A percentile compares a stretch with the other conserved stretches of the same genome.
These are phyloP conservation scores for Lichtheimia ornata DNA, from an alignment of 371 early-diverging fungal genomes.

Conservation along the genomic window DNA sequence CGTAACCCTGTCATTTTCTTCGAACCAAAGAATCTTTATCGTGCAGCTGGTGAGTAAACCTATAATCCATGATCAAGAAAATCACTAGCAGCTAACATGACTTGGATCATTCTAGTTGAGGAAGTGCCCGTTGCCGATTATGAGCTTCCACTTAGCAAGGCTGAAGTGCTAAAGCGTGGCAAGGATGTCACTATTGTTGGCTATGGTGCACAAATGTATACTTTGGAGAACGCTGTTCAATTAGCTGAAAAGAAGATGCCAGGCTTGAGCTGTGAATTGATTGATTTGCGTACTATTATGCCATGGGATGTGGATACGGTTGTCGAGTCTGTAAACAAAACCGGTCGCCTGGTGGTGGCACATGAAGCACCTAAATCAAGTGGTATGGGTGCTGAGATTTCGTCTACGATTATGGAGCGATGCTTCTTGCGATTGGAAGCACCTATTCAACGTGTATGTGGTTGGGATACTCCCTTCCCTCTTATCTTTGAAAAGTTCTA, in stretches of 20 bases:
- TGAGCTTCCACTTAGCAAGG: slow-evolving; percentile 90
- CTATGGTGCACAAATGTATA: slow-evolving; percentile 94
- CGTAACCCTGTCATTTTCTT: slow-evolving; percentile 95
- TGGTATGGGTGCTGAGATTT: slow-evolving; percentile 96
- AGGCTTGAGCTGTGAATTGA: slow-evolving; percentile 90
- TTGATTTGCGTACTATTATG: slow-evolving; percentile 90
- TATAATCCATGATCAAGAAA: not conserved
- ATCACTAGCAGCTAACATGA: too few species aligned
- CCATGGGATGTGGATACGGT: slow-evolving; percentile 97
- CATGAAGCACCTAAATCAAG: slow-evolving; percentile 95
- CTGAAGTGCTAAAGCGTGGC: slow-evolving; percentile 89
- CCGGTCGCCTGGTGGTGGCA: slow-evolving; percentile 91
- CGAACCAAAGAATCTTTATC: slow-evolving; percentile 97
- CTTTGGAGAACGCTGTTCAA: slow-evolving; percentile 88
- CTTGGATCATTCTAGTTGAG: slow-evolving; percentile 66
- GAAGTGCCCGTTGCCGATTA: slow-evolving; percentile 95
- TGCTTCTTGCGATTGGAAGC: slow-evolving; percentile 84
- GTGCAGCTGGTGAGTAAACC: slow-evolving; percentile 73
- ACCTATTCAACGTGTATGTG: slow-evolving; percentile 86
- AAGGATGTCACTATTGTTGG: slow-evolving; percentile 92
- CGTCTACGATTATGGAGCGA: slow-evolving; percentile 87
- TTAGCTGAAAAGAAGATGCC: slow-evolving; percentile 88
- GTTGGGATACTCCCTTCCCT: slow-evolving; percentile 97
- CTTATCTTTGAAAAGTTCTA: slow-evolving; percentile 94
- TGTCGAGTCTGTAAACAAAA: slow-evolving; percentile 91